Base-by-base conservation (phyloP, 140 eudicot genomes). In the Erigeron philadelphicus region DNA sequence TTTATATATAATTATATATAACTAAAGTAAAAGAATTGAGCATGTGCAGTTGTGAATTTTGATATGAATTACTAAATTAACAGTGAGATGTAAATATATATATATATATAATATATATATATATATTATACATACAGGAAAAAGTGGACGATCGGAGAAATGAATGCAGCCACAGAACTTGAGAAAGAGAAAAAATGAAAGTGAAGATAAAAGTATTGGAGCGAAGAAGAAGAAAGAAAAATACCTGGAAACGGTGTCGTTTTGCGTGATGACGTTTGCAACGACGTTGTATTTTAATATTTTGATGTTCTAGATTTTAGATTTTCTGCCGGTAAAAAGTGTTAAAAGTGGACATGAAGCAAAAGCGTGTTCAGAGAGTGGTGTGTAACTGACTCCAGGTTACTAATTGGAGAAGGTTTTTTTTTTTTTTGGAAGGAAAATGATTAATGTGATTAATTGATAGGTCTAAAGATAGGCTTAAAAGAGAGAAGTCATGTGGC, bases 91-190 rank as follows among this genome's bases (percentile, higher is more conserved):
- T n/a, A n/a, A 21, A 21, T 21, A 21, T 21, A 21, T 21, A 21
- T 21, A 21, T 21, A 21, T 21, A 21, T 21, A 21, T 21, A 21
- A 21, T n/a, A n/a, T n/a, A 21, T 21, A 21, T 6, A 50, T 38
- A 11, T 50, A 0, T 9, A 61, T 55, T 61, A 76, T 31, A 53
- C 80, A 21, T 76, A 61, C 80, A 67, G 38, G 40, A 68, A 54
- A 64, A 21, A 62, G 35, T 42, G 43, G 44, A 69, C 65, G 48
- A 72, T 11, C 42, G 56, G 15, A 46, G 70, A 71, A 31, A 31
- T 59, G 64, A 68, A 59, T 55, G 70, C 11, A 7, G 45, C 64
- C 72, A 74, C 72, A 65, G 46, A 65, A 44, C 72, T 44, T 6
- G 17, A 66, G 13, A 46, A 25, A 45, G 15, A 21, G 4, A 21